Evolutionary conservation across 108 stramenopile genomes (phyloP), one percentile per base, ranked within the genome.

Genomic region (Poteriospumella lacustris): DNA sequence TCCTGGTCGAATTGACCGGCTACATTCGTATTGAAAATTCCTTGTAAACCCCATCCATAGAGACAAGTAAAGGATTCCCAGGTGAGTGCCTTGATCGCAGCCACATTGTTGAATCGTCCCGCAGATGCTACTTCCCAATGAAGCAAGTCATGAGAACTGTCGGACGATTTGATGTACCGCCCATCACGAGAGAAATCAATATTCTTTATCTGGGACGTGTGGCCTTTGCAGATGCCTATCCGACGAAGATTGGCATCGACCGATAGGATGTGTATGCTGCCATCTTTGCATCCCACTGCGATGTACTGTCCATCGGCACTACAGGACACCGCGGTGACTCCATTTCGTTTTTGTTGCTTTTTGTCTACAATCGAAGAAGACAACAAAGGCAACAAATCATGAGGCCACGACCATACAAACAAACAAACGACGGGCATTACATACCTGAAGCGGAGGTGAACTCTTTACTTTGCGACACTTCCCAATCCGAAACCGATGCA

Each of bases 1-100:
- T n/a, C n/a, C n/a, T n/a, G n/a, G n/a, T n/a, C n/a, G n/a, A n/a
- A n/a, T n/a, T n/a, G n/a, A n/a, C n/a, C n/a, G n/a, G n/a, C n/a
- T n/a, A n/a, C n/a, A n/a, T n/a, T n/a, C n/a, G n/a, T n/a, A 52
- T 52, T 52, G 47, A 52, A 52, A 52, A 52, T 52, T 15, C 47
- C 47, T 52, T 52, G 47, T 52, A 52, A 52, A 15, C 47, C 47
- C 47, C 47, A 52, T 52, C 47, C 47, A 52, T 52, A 52, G 9
- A 52, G 9, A 52, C 47, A 52, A 52, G 47, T 15, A 52, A 15
- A 15, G 47, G 15, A 15, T 15, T 52, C 9, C 47, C 47, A 52
- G 9, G 9, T 9, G 15, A 15, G 47, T 15, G 9, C 19, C 9
- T 19, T 9, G 19, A 52, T 15, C 47, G 19, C 15, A 52, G 47